Percentiles rank a stretch among this genome's conserved stretches.
Evolutionary conservation across 768 basidiomycete genomes (phyloP).

Genomic region (Leucogyrophana mollusca): DNA sequence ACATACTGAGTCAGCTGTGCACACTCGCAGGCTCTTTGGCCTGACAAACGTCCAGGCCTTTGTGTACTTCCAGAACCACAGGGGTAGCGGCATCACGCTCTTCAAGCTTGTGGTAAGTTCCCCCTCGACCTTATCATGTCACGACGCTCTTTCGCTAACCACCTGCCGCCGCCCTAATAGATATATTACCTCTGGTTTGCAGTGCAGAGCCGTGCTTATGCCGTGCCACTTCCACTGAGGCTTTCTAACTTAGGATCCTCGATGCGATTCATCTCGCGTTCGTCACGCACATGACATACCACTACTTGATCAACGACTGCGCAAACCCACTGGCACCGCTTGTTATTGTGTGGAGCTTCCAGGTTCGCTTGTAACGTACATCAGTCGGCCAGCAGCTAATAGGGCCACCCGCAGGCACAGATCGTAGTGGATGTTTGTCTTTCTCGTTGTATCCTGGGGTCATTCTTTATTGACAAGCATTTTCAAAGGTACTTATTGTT

Average conservation of each 20-base stretch:
- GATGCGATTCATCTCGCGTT: conserved; percentile 35
- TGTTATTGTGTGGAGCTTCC: no score
- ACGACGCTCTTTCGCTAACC: not conserved
- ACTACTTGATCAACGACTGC: conserved; percentile 34
- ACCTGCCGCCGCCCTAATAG: not conserved
- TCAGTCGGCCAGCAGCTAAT: no score
- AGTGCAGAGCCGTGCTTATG: no score
- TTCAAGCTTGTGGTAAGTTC: conserved; percentile 2
- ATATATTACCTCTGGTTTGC: conserved; percentile 9
- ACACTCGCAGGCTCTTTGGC: conserved; percentile 4
- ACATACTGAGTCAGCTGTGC: no score
- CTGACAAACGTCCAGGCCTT: conserved; percentile 4
- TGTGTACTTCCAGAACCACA: not conserved
- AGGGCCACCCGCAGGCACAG: no score
- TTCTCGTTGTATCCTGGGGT: no score
- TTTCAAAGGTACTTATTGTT: not conserved
- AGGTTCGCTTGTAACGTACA: no score
- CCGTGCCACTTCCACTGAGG: no score
- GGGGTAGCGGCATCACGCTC: not conserved
- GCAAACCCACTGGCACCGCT: conserved; percentile 16
- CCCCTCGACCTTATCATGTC: not conserved
- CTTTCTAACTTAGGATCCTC: conserved; percentile 25
- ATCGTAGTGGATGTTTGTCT: no score
- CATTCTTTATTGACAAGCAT: no score
- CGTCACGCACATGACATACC: conserved; percentile 35